Percentiles rank a stretch among this genome's conserved stretches.
phyloP scores from a whole-genome alignment of 164 flowering plant species.

The Cinnamomum micranthum region DNA sequence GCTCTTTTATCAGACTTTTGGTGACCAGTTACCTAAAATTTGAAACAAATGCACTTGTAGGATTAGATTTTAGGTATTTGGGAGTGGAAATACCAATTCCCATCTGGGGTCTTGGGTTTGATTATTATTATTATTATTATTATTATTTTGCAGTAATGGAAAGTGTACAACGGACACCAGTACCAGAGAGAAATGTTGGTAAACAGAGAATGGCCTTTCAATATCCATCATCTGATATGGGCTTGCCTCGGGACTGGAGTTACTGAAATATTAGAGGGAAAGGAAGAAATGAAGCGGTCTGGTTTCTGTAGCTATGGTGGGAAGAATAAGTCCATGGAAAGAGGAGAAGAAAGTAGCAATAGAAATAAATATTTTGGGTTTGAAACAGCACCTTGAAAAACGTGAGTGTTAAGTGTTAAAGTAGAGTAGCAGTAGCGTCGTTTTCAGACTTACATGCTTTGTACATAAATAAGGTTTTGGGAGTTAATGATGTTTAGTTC shows the following conservation, averaged over 20 bases:
- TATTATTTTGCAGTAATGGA: constrained; percentile 11
- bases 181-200: constrained; percentile 13
- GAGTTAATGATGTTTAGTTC: no score
- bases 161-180: constrained; percentile 10
- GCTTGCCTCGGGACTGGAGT: constrained; percentile 42
- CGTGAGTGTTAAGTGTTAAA: not conserved
- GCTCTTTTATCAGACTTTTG: no score
- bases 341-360: not conserved
- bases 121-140: not conserved
- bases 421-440: not conserved
- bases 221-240: constrained; percentile 28
- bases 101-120: not conserved
- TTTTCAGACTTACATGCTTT: no score
- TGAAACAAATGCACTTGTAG: no score
- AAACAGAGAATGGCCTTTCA: constrained; percentile 18
- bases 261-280: constrained; percentile 15
- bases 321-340: not conserved
- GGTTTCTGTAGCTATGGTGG: not conserved
- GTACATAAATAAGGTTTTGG: no score
- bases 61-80: no score
- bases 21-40: no score
- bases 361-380: constrained; percentile 4
- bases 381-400: not conserved
- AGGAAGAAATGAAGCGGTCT: not conserved
- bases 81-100: not conserved